These are phyloP conservation scores for Parastagonospora nodorum DNA, from an alignment of 2,329 filamentous ascomycete species.

Conservation along the genomic window DNA sequence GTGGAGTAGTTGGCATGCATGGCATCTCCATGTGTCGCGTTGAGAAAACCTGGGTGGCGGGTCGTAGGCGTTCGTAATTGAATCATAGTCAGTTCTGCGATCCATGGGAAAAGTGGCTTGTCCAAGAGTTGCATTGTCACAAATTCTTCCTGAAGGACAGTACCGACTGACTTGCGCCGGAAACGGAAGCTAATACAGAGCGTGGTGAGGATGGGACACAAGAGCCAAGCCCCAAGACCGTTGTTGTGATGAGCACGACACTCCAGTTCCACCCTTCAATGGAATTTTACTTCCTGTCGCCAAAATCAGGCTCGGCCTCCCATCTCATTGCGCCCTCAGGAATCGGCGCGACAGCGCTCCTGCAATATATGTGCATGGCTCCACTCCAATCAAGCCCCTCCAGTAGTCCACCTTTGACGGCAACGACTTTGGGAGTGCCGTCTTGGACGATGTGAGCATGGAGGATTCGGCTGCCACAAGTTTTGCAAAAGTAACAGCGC, in stretches of 20 bases:
- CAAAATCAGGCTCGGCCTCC: slow-evolving; percentile 56
- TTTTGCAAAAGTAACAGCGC: slow-evolving; percentile 48
- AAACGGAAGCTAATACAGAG: no score
- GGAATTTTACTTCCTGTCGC: slow-evolving; percentile 1
- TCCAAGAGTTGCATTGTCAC: background rate
- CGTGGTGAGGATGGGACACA: no score
- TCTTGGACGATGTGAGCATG: slow-evolving; percentile 59
- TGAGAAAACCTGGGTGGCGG: slow-evolving; percentile 8
- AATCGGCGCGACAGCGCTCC: slow-evolving; percentile 70
- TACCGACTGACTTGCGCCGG: no score
- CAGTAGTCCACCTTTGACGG: slow-evolving; percentile 71
- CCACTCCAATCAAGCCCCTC: slow-evolving; percentile 55
- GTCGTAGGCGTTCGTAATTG: background rate
- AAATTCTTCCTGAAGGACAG: background rate
- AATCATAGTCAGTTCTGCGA: background rate
- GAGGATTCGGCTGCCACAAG: slow-evolving; percentile 68
- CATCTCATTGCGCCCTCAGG: slow-evolving; percentile 66
- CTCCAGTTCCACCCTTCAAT: background rate
- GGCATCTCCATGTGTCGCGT: slow-evolving; percentile 10
- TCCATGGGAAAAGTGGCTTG: background rate
- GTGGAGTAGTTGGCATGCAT: background rate
- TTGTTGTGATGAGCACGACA: no score
- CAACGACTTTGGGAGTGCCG: slow-evolving; percentile 48
- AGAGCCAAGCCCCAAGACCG: no score
- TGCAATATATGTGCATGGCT: slow-evolving; percentile 69